Conservation (phyloP, 768 basidiomycete species). For the Tephrocybe sp. region DNA sequence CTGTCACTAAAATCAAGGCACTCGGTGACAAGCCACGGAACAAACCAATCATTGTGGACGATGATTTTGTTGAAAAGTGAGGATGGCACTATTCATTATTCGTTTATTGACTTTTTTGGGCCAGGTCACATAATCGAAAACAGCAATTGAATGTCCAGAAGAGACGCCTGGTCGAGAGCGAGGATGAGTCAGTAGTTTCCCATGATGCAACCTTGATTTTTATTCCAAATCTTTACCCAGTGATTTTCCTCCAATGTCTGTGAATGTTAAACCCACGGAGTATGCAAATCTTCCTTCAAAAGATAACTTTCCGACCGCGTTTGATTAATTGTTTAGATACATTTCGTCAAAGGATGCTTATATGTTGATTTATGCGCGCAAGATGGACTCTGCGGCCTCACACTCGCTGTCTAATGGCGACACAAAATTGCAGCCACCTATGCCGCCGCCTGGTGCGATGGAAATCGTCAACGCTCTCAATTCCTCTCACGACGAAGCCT, state of each 20-base stretch:
- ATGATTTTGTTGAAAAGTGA: constrained; percentile 22
- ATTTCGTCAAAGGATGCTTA: constrained; percentile 86
- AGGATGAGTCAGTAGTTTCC: constrained; percentile 38
- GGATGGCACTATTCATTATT: background rate
- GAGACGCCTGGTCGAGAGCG: constrained; percentile 55
- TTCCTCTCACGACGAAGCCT: constrained; percentile 48
- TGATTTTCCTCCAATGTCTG: background rate
- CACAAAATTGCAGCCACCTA: background rate
- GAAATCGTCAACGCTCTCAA: constrained; percentile 57
- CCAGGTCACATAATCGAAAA: constrained; percentile 29
- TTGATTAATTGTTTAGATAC: constrained; percentile 32
- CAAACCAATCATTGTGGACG: constrained; percentile 28
- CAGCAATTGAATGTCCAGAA: constrained; percentile 43
- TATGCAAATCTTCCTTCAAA: background rate
- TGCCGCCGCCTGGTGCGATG: constrained; percentile 54
- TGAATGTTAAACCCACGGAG: constrained; percentile 1
- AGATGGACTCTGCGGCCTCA: constrained; percentile 12
- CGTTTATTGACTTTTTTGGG: constrained; percentile 13
- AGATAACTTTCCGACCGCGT: background rate
- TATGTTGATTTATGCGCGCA: constrained; percentile 86
- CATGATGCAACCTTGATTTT: background rate
- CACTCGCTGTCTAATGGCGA: background rate
- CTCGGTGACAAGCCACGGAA: constrained; percentile 41
- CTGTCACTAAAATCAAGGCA: constrained; percentile 60
- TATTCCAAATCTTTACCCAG: background rate